A percentile compares a stretch with the other conserved stretches of the same genome.
Evolutionary conservation across 208 protist genomes (phyloP).

Genomic region (Leptomonas seymouri): DNA sequence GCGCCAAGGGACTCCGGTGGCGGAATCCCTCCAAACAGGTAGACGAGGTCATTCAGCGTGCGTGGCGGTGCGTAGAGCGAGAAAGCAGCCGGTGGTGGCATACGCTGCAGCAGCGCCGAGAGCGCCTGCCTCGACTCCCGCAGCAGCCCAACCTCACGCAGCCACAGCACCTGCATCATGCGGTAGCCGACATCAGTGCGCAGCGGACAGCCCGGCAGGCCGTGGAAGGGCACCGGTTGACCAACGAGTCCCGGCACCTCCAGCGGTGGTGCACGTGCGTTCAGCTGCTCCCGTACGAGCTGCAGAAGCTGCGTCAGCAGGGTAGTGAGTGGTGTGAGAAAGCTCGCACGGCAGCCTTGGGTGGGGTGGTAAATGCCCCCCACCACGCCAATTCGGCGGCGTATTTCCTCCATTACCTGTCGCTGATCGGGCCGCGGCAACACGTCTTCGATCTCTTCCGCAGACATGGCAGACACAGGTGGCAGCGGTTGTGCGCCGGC

Average conservation of each 20-base stretch:
- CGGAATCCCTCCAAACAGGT: slow-evolving; percentile 36
- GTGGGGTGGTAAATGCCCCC: slow-evolving; percentile 65
- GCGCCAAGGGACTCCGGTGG: background rate
- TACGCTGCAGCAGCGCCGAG: slow-evolving; percentile 16
- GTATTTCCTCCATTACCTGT: slow-evolving; percentile 54
- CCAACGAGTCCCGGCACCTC: background rate
- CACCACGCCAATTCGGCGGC: slow-evolving; percentile 53
- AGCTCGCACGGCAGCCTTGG: slow-evolving; percentile 48
- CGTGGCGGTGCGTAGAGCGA: slow-evolving; percentile 34
- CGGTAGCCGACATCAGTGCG: slow-evolving; percentile 51
- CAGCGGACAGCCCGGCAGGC: slow-evolving; percentile 41
- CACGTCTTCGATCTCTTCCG: slow-evolving; percentile 21
- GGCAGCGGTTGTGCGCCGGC: slow-evolving; percentile 29
- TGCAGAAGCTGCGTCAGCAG: slow-evolving; percentile 72
- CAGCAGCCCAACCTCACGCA: slow-evolving; percentile 61
- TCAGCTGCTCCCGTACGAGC: slow-evolving; percentile 40
- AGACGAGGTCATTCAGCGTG: slow-evolving; percentile 54
- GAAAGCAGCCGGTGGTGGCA: slow-evolving; percentile 35
- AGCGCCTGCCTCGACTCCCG: slow-evolving; percentile 35
- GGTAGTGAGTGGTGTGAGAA: slow-evolving; percentile 65
- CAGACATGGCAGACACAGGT: slow-evolving; percentile 3
- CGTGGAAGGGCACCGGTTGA: slow-evolving; percentile 40
- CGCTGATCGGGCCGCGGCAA: slow-evolving; percentile 48
- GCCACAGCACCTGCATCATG: slow-evolving; percentile 77
- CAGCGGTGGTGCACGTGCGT: slow-evolving; percentile 32